These are phyloP conservation scores for Ustilago loliicola DNA, from an alignment of 1,284 basidiomycete genomes.

Conservation along the genomic window DNA sequence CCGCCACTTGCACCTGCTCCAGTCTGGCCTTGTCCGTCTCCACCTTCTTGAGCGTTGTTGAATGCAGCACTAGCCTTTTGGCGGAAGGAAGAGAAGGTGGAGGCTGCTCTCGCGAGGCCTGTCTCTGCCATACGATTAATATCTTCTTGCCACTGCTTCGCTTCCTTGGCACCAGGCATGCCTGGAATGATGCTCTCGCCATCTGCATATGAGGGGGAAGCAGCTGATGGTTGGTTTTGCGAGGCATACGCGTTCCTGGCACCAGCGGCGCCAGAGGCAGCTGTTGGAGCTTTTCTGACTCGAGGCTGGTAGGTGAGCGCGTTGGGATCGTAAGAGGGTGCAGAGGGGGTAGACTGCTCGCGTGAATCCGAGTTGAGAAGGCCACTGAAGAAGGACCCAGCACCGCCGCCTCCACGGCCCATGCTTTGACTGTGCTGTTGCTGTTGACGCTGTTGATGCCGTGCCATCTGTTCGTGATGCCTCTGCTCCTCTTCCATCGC, in stretches of 20 bases:
- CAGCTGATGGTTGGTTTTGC: conserved; percentile 16
- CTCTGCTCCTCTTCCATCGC: conserved; percentile 55
- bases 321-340: conserved; percentile 56
- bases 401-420: conserved; percentile 47
- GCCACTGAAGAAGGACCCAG: conserved; percentile 41
- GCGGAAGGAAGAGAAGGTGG: conserved; percentile 58
- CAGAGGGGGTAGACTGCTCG: conserved; percentile 11
- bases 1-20: conserved; percentile 5
- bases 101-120: conserved; percentile 55
- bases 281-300: conserved; percentile 26
- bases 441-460: conserved; percentile 35
- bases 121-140: conserved; percentile 62
- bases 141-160: conserved; percentile 63
- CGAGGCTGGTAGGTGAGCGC: conserved; percentile 60
- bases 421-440: conserved; percentile 31
- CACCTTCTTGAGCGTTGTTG: conserved; percentile 28
- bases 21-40: conserved; percentile 13
- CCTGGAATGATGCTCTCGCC: conserved; percentile 50
- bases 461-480: conserved; percentile 25
- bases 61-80: conserved; percentile 55
- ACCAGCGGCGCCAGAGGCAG: conserved; percentile 12
- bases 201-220: conserved; percentile 17
- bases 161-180: conserved; percentile 60
- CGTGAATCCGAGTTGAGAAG: conserved; percentile 28
- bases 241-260: conserved; percentile 21